Evolutionary conservation across 106 monocot species (phyloP).

Genomic region (Dendrobium chrysotoxum): DNA sequence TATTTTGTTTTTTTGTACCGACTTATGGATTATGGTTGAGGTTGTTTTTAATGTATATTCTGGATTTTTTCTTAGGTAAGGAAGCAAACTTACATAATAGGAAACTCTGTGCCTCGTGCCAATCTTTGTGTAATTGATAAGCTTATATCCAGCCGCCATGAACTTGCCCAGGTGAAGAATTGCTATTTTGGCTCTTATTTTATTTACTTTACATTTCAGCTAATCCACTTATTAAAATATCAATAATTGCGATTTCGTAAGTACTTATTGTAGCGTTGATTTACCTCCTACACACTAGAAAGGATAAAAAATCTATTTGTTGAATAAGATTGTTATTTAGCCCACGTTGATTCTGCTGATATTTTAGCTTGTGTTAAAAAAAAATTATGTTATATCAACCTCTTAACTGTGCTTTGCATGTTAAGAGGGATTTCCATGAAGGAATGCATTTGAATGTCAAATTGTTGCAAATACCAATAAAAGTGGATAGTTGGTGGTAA

Average conservation of each 20-base stretch:
- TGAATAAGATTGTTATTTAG: background rate
- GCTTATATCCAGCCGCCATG: constrained; percentile 68
- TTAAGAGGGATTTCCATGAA: too few species aligned
- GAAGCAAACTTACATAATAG: constrained; percentile 53
- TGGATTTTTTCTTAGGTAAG: constrained; percentile 53
- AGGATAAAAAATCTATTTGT: background rate
- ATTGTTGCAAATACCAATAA: too few species aligned
- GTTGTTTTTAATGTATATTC: background rate
- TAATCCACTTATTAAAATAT: background rate
- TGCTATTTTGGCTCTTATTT: background rate
- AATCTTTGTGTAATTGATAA: constrained; percentile 70
- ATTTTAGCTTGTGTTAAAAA: background rate
- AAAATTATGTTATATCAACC: background rate
- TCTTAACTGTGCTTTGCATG: background rate
- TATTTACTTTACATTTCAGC: background rate
- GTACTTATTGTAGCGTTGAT: background rate
- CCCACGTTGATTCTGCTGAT: background rate
- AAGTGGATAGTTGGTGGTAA: too few species aligned
- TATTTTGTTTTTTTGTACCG: background rate
- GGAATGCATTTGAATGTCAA: background rate
- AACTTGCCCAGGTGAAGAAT: constrained; percentile 70
- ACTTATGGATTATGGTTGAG: background rate
- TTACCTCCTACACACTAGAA: background rate
- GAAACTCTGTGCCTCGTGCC: constrained; percentile 69
- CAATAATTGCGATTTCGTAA: background rate